Conservation (phyloP, 164 flowering plant species). For the Stephania cephalantha region DNA sequence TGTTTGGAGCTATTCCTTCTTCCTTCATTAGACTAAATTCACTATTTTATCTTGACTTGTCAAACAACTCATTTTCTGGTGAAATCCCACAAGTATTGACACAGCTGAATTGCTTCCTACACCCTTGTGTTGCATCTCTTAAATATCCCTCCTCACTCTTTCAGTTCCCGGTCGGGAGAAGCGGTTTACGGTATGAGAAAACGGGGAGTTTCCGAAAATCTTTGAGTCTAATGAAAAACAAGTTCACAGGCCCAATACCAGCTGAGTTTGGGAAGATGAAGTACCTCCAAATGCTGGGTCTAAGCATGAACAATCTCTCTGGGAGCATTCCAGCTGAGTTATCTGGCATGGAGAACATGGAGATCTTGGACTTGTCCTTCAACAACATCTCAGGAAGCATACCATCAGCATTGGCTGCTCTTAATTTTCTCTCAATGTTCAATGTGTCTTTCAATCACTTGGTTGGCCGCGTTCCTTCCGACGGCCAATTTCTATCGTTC, state of each 20-base stretch:
- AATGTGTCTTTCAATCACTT: slow-evolving; percentile 10
- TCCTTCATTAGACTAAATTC: slow-evolving; percentile 8
- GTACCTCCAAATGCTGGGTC: slow-evolving; percentile 15
- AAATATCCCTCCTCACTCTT: not conserved
- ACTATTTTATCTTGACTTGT: slow-evolving; percentile 20
- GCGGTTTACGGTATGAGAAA: slow-evolving; percentile 12
- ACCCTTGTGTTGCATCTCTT: not conserved
- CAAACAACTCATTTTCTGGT: slow-evolving; percentile 16
- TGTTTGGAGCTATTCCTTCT: slow-evolving; percentile 7
- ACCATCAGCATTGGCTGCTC: slow-evolving; percentile 16
- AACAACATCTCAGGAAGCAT: slow-evolving; percentile 22
- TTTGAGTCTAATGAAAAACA: slow-evolving; percentile 17
- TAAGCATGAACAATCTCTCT: slow-evolving; percentile 16
- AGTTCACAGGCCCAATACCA: slow-evolving; percentile 16
- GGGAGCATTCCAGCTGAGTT: slow-evolving; percentile 12
- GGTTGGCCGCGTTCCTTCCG: slow-evolving; percentile 7
- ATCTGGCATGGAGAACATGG: slow-evolving; percentile 21
- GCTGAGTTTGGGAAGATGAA: slow-evolving; percentile 21
- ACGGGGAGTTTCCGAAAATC: slow-evolving; percentile 17
- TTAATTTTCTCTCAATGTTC: slow-evolving; percentile 21
- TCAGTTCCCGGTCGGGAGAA: slow-evolving; percentile 9
- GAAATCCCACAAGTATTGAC: slow-evolving; percentile 16
- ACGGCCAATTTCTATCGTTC: slow-evolving; percentile 9
- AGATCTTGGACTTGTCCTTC: slow-evolving; percentile 18
- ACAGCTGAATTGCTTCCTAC: slow-evolving; percentile 1